Evolutionary conservation across 257 asterid species (phyloP).

Genomic region (Solanum neorickii): DNA sequence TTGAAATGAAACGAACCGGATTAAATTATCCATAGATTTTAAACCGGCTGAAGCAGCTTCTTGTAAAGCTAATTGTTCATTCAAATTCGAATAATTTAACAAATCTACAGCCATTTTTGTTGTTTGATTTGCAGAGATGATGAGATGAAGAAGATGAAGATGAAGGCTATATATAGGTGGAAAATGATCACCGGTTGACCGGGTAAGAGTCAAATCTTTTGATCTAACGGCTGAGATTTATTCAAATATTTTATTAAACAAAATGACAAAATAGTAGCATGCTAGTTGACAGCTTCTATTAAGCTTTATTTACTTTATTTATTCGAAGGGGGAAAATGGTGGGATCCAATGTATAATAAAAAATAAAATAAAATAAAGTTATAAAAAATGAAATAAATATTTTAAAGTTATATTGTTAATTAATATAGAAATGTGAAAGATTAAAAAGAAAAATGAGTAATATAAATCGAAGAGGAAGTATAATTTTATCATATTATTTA

Average conservation of each 20-base stretch:
- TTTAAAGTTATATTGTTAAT: too few relatives aligned
- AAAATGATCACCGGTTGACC: conserved; percentile 27
- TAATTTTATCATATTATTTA: too few relatives aligned
- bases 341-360: not conserved
- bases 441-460: too few relatives aligned
- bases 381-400: too few relatives aligned
- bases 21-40: conserved; percentile 65
- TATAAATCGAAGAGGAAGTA: too few relatives aligned
- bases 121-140: not conserved
- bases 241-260: not conserved
- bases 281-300: not conserved
- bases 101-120: conserved; percentile 44
- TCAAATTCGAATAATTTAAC: conserved; percentile 18
- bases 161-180: conserved; percentile 17
- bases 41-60: conserved; percentile 69
- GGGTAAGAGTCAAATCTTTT: conserved; percentile 30
- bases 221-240: not conserved
- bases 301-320: not conserved
- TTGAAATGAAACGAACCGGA: conserved; percentile 43
- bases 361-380: too few relatives aligned
- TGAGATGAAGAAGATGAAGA: not conserved
- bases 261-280: not conserved
- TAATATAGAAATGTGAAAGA: too few relatives aligned
- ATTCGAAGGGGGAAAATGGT: not conserved
- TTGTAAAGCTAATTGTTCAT: conserved; percentile 46